Base-by-base conservation (phyloP, 192 early-diverging fungal genomes). In the Tieghemiomyces parasiticus region DNA sequence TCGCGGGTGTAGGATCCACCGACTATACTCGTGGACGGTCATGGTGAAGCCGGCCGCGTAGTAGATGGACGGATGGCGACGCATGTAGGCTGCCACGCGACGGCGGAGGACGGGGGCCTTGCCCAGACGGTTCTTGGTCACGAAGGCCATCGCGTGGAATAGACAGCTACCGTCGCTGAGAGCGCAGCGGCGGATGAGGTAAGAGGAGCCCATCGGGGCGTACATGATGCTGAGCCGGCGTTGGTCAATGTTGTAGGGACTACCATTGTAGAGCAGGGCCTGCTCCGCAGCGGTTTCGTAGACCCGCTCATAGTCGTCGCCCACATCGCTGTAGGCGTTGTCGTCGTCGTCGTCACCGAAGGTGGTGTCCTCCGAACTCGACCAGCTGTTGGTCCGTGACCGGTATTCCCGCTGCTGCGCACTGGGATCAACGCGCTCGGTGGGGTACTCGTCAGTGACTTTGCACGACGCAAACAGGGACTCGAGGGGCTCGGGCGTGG, bases 151-250 rank as follows among this genome's bases (percentile, higher is more conserved):
- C 1, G 78, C 71, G 33, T 64, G 75, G 62, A 84, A 84, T 35
- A 84, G 65, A 32, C 82, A 84, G 66, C 68, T 76, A 70, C 80
- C 76, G 71, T 84, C 75, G 61, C 46, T 60, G 22, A 47, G 4
- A 3, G 29, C 31, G 1, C 13, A 44, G 28, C 70, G 67, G 13
- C 62, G 46, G 13, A 72, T 66, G 12, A 75, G 48, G 46, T 64
- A 68, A 0, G 70, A 64, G 22, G 61, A 58, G 1, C 61, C 61
- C 24, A 66, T 33, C 33, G 38, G 33, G 13, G 63, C 62, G 9
- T 50, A 50, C 48, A n/a, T 35, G 16, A 46, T 12, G 47, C 1
- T 44, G 25, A 9, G 30, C 47, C 22, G 34, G 9, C 31, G 44
- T n/a, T n/a, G n/a, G n/a, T n/a, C 44, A 20, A 13, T 45, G 20